A percentile compares a stretch with the other conserved stretches of the same genome.
Evolutionary conservation across 805 yeast species (phyloP).

Genomic region (Metschnikowia orientalis): DNA sequence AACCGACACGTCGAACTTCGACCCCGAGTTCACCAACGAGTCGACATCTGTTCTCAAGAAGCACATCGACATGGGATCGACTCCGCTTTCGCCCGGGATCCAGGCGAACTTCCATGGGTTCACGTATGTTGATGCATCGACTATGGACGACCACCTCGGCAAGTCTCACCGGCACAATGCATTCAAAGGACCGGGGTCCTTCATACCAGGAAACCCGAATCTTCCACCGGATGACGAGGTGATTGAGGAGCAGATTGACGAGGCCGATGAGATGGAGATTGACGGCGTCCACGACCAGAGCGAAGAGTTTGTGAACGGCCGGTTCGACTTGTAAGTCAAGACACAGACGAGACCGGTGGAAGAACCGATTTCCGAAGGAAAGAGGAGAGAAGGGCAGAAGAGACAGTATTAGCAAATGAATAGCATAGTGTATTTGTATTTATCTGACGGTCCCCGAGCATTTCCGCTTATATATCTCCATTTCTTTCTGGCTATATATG

Average conservation of each 20-base stretch:
- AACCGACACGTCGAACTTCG: constrained; percentile 93
- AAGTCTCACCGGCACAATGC: constrained; percentile 34
- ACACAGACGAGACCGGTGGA: no score
- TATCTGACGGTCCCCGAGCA: not conserved
- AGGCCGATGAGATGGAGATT: constrained; percentile 43
- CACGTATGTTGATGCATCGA: constrained; percentile 90
- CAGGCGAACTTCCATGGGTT: constrained; percentile 97
- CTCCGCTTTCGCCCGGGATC: constrained; percentile 90
- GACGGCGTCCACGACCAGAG: constrained; percentile 63
- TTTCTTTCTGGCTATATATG: no score
- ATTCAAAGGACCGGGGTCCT: constrained; percentile 55
- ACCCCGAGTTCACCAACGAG: constrained; percentile 94
- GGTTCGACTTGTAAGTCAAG: constrained; percentile 66
- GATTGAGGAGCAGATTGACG: constrained; percentile 56
- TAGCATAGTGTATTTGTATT: no score
- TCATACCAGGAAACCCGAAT: constrained; percentile 75
- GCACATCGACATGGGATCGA: constrained; percentile 58
- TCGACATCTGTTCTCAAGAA: constrained; percentile 76
- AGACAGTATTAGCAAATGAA: no score
- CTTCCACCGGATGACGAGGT: constrained; percentile 82
- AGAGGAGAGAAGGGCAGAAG: no score
- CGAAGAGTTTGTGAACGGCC: constrained; percentile 79
- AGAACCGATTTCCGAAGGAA: no score
- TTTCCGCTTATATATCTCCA: not conserved
- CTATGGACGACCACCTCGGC: constrained; percentile 80